Evolutionary conservation across 805 yeast genomes (phyloP).

Genomic region (Saccharomycopsis synnaedendra): DNA sequence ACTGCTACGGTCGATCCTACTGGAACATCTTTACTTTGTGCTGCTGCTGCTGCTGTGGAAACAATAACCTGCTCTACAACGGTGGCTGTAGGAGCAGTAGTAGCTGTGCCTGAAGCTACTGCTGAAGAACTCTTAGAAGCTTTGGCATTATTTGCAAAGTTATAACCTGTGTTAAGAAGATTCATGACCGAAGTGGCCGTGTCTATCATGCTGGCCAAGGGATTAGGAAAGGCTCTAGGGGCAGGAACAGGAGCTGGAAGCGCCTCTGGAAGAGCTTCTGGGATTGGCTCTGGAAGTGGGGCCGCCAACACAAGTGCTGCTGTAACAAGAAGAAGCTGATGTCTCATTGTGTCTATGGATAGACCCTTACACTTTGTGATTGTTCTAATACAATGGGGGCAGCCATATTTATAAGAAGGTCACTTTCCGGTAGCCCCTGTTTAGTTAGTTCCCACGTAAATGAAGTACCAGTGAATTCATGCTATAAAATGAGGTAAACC

Average conservation of each 20-base stretch:
- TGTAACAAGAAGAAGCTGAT: neutral
- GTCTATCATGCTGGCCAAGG: neutral
- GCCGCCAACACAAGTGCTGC: neutral
- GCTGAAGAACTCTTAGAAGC: slow-evolving; percentile 1
- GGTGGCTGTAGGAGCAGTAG: neutral
- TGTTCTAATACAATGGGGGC: too few relatives aligned
- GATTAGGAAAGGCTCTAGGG: neutral
- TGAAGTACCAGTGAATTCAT: too few relatives aligned
- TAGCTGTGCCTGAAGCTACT: neutral
- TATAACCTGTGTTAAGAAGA: neutral
- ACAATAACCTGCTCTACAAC: neutral
- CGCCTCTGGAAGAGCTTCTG: neutral
- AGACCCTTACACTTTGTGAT: too few relatives aligned
- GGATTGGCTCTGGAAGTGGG: neutral
- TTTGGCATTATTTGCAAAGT: neutral
- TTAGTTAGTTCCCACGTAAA: too few relatives aligned
- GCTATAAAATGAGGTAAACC: too few relatives aligned
- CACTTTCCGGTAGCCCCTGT: too few relatives aligned
- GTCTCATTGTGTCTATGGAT: neutral
- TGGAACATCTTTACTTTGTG: neutral
- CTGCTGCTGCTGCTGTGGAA: slow-evolving; percentile 2
- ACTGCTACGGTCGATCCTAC: too few relatives aligned
- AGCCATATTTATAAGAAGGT: too few relatives aligned
- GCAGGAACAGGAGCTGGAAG: neutral
- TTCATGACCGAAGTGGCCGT: neutral